Evolutionary conservation across 73 alveolate genomes (phyloP), one percentile per base, ranked within the genome.

Genomic region (Symbiodinium natans): DNA sequence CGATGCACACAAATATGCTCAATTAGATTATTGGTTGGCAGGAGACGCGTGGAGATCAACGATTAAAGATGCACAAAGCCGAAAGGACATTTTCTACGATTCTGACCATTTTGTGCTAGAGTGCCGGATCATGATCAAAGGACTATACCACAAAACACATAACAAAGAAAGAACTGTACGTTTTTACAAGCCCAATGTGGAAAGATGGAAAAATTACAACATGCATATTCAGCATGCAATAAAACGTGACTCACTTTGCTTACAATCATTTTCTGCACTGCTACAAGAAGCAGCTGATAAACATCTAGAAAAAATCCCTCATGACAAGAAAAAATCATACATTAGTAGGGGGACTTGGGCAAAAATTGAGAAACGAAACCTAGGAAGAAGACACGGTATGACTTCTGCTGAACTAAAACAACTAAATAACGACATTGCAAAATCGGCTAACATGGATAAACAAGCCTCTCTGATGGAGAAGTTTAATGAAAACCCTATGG

Each of bases 101-200:
- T 75, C 86, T n/a, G 86, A 34, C 86, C 86, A 75, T 75, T 75
- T 75, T 40, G n/a, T 75, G 40, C 40, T 75, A 33, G 86, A 75
- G 27, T 75, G 86, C 86, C 40, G n/a, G n/a, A 23, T 75, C 40
- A 31, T 75, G 36, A 27, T 31, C 9, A 75, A 75, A 52, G 68
- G 68, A 10, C 1, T 52, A 52, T 52, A 27, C 68, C 68, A 52
- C 27, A 4, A 52, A 52, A 5, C 2, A 52, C 25, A 10, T 17
- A 52, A 52, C 68, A 52, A 52, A 52, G 68, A 52, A 52, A 52
- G 68, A 52, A 52, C 25, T 52, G 1, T 3, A 52, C n/a, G 68
- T 34, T 54, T 0, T 54, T 13, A 3, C 59, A 86, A 86, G 17
- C 93, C 93, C 8, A 13, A 31, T 41, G 40, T 7, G 31, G 41